Percentiles rank a stretch among this genome's conserved stretches.
phyloP scores from a whole-genome alignment of 371 early-diverging fungal species.

The Furculomyces boomerangus region DNA sequence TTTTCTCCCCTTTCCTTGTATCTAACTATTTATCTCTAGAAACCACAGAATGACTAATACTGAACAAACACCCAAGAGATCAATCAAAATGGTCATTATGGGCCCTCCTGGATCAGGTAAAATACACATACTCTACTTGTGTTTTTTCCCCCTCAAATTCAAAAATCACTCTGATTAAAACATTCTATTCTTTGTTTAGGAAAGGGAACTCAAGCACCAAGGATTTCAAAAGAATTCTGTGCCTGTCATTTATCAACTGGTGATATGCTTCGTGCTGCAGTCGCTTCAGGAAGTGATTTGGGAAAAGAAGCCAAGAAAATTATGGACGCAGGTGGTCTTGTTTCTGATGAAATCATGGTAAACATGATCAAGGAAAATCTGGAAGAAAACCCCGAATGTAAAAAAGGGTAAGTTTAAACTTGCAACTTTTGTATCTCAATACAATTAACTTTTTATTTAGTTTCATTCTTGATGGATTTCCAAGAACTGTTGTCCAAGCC shows the following conservation, averaged over 20 bases:
- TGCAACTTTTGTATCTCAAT: not conserved
- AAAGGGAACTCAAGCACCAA: slow-evolving; percentile 96
- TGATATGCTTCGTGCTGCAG: slow-evolving; percentile 97
- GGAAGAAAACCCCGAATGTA: slow-evolving; percentile 76
- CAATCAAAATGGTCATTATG: slow-evolving; percentile 83
- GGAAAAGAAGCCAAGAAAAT: slow-evolving; percentile 93
- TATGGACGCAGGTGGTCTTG: slow-evolving; percentile 95
- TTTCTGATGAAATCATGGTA: slow-evolving; percentile 96
- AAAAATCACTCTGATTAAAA: not conserved
- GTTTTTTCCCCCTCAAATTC: not conserved
- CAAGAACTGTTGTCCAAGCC: slow-evolving; percentile 96
- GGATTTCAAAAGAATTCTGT: slow-evolving; percentile 84
- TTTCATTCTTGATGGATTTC: slow-evolving; percentile 99
- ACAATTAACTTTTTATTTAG: not conserved
- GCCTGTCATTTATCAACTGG: slow-evolving; percentile 97
- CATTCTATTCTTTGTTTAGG: slow-evolving; percentile 27
- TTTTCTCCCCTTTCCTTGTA: no score
- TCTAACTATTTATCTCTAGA: no score
- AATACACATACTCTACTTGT: slow-evolving; percentile 1
- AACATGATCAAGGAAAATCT: slow-evolving; percentile 91
- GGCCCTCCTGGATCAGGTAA: slow-evolving; percentile 94
- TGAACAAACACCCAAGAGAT: no score
- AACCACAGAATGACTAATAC: no score
- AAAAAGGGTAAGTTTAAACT: slow-evolving; percentile 38
- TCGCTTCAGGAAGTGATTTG: slow-evolving; percentile 73